Evolutionary conservation across 805 yeast species (phyloP), one percentile per base, ranked within the genome.

Genomic region (Barnettozyma sp.): DNA sequence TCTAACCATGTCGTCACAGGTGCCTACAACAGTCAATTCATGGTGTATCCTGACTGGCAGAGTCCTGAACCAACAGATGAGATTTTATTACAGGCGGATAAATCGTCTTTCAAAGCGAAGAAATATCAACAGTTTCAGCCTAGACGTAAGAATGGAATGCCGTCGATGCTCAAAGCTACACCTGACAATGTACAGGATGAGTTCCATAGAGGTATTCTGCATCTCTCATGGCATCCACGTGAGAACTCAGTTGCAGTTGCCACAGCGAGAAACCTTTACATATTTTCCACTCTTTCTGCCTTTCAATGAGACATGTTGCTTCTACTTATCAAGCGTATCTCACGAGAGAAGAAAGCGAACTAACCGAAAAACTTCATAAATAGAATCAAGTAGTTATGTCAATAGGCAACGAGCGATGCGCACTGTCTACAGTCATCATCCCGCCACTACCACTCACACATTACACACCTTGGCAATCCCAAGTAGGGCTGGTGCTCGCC

Each of bases 161-260:
- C 58, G 25, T 43, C 57, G 11, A 58, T 52, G 55, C 63, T 70
- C 62, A 66, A 66, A 43, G 17, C 32, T 7, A 13, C 32, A n/a
- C 69, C 71, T 16, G 72, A 68, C 24, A 42, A 63, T 26, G 58
- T 58, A 29, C 38, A 38, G 13, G 76, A 78, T 54, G 97, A 94
- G 63, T 92, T 88, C 68, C 86, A 88, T 62, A 90, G 88, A 70
- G 81, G 85, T 60, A 88, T 92, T 42, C 70, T 90, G 60, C 97
- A 92, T 63, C 70, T 87, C 61, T 86, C 97, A 59, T 92, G 99
- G 98, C 98, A 92, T 68, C 98, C 99, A 45, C 71, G 69, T 49
- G 98, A 94, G 64, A 86, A 92, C 64, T 79, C 92, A 35, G 95
- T 92, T 48, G 98, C 98, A 28, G 84, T 92, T 55, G 97, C 97